Evolutionary conservation across 345 rosid genomes (phyloP).

Genomic region (Odontarrhena argentea): DNA sequence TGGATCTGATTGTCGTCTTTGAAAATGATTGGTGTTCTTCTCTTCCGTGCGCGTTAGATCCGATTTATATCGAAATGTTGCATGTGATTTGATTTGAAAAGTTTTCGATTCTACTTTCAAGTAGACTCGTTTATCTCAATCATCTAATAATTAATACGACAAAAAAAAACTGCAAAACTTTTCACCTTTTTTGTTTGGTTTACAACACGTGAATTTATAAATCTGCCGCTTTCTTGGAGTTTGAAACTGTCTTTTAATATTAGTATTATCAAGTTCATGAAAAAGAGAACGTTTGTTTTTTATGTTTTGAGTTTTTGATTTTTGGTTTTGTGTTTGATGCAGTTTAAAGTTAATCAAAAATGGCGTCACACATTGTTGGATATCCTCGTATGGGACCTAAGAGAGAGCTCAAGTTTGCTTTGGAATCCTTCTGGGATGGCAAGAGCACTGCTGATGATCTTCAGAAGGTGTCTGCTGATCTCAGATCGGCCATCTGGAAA

Average conservation of each 20-base stretch:
- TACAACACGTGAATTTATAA: conserved; percentile 18
- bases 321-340: conserved; percentile 5
- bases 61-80: conserved; percentile 5
- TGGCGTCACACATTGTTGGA: conserved; percentile 99
- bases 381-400: conserved; percentile 99
- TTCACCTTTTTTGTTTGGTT: not conserved
- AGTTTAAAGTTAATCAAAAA: conserved; percentile 45
- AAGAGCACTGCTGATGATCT: conserved; percentile 94
- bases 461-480: conserved; percentile 89
- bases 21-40: conserved; percentile 25
- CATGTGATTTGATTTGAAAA: conserved; percentile 24
- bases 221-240: conserved; percentile 26
- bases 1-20: conserved; percentile 33
- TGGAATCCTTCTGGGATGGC: conserved; percentile 99
- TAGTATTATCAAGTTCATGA: conserved; percentile 13
- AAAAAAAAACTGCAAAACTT: conserved; percentile 25
- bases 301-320: conserved; percentile 7
- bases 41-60: conserved; percentile 28
- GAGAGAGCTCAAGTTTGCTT: conserved; percentile 98
- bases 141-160: conserved; percentile 1
- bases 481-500: conserved; percentile 91
- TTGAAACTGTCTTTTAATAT: not conserved
- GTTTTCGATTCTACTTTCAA: conserved; percentile 11
- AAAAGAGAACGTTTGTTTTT: not conserved
- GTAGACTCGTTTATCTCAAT: conserved; percentile 29